A percentile compares a stretch with the other conserved stretches of the same genome.
These are phyloP conservation scores for Saccharomycopsis sp. DNA, from an alignment of 805 yeast species.

Conservation along the genomic window DNA sequence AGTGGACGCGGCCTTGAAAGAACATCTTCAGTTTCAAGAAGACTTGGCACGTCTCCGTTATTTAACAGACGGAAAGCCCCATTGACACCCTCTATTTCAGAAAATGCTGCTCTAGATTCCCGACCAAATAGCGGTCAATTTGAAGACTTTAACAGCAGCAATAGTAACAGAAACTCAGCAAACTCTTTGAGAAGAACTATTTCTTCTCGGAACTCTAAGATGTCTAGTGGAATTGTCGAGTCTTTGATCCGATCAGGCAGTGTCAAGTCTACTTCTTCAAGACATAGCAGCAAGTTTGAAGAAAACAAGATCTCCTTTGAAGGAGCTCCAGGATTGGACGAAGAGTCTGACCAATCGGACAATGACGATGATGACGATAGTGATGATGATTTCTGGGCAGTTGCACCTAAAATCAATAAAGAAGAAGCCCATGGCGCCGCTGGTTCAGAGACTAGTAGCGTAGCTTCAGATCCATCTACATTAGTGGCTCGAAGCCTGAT, in stretches of 20 bases:
- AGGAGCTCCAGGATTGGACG: conserved; percentile 54
- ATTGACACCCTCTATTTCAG: not conserved
- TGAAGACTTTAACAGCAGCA: not conserved
- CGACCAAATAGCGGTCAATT: conserved; percentile 26
- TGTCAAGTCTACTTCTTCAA: not conserved
- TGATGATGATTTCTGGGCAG: conserved; percentile 58
- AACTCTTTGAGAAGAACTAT: not conserved
- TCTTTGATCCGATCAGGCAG: not conserved
- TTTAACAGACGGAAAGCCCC: not conserved
- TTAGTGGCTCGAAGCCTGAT: not conserved
- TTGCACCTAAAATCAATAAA: conserved; percentile 30
- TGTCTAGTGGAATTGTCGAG: not conserved
- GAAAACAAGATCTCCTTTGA: conserved; percentile 72
- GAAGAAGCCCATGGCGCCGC: no score
- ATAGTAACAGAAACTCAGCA: not conserved
- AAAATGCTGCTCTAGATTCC: not conserved
- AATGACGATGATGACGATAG: conserved; percentile 36
- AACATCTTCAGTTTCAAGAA: conserved; percentile 6
- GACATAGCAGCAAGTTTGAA: conserved; percentile 45
- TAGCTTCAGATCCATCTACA: conserved; percentile 1
- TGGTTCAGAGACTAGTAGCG: not conserved
- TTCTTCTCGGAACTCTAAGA: not conserved
- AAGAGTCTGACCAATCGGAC: conserved; percentile 27
- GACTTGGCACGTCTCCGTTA: conserved; percentile 6
- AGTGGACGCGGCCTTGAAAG: conserved; percentile 10